These are phyloP conservation scores for Quercus mongolica DNA, from an alignment of 306 rosid species.

Conservation along the genomic window DNA sequence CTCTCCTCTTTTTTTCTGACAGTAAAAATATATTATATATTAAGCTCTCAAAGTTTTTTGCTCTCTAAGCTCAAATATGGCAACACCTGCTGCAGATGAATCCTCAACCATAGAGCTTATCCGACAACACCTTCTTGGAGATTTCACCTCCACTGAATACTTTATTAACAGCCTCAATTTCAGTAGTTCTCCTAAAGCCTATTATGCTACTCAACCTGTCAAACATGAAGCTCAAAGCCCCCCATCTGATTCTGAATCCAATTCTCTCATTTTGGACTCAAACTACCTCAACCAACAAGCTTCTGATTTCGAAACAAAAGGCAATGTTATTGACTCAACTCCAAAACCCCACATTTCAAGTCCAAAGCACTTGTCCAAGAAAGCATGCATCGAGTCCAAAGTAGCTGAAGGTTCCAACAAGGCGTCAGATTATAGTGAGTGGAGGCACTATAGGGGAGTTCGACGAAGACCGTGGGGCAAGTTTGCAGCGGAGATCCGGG, in stretches of 20 bases:
- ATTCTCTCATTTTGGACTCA: constrained; percentile 22
- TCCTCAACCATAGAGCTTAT: constrained; percentile 32
- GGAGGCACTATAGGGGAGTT: constrained; percentile 66
- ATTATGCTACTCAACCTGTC: constrained; percentile 26
- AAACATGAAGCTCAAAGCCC: constrained; percentile 42
- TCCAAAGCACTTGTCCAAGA: neutral
- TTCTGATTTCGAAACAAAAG: constrained; percentile 17
- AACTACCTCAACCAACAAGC: constrained; percentile 3
- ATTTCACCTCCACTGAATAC: constrained; percentile 23
- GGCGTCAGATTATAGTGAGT: constrained; percentile 1
- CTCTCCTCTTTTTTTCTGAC: neutral
- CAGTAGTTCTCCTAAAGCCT: neutral
- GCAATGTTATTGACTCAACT: constrained; percentile 2
- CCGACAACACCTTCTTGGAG: constrained; percentile 38
- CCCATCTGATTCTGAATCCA: constrained; percentile 36
- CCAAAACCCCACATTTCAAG: neutral
- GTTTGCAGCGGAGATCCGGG: constrained; percentile 85
- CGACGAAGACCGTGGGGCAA: constrained; percentile 85
- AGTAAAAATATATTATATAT: neutral
- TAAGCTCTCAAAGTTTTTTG: neutral
- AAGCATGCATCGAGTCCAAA: neutral
- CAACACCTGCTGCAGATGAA: constrained; percentile 17
- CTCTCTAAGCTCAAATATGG: constrained; percentile 1
- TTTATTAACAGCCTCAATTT: neutral
- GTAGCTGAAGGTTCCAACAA: neutral